These are phyloP conservation scores for Daldinia grandis DNA, from an alignment of 495 filamentous ascomycete genomes.

Conservation along the genomic window DNA sequence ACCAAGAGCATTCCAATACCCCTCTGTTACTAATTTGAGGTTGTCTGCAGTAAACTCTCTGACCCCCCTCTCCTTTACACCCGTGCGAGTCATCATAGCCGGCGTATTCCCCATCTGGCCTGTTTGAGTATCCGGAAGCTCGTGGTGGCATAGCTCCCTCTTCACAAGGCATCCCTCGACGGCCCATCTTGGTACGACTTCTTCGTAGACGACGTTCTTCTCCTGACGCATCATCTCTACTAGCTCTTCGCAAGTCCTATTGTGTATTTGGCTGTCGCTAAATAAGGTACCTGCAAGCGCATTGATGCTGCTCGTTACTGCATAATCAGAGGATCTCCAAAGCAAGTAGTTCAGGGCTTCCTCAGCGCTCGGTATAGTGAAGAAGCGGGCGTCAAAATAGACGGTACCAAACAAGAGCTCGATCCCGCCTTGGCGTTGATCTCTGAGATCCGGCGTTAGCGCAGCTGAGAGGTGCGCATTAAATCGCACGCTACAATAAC, in stretches of 20 bases:
- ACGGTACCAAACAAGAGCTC: neutral
- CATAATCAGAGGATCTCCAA: conserved; percentile 20
- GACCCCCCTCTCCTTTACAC: conserved; percentile 13
- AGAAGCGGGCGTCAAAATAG: conserved; percentile 22
- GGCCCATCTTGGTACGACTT: conserved; percentile 27
- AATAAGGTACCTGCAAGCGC: conserved; percentile 16
- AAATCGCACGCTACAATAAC: conserved; percentile 28
- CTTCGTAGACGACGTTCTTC: conserved; percentile 17
- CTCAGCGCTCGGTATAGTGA: conserved; percentile 27
- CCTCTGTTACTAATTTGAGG: conserved; percentile 22
- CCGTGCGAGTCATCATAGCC: neutral
- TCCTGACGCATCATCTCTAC: conserved; percentile 21
- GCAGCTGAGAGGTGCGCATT: conserved; percentile 12
- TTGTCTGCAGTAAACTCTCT: conserved; percentile 15
- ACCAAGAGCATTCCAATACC: conserved; percentile 12
- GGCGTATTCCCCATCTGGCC: neutral
- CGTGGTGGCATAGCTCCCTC: conserved; percentile 18
- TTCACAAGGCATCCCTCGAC: conserved; percentile 29
- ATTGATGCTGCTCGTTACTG: conserved; percentile 4
- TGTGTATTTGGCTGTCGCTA: conserved; percentile 1
- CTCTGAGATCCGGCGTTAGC: neutral
- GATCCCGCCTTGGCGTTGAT: neutral
- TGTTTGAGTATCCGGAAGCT: neutral
- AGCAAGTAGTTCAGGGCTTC: conserved; percentile 23
- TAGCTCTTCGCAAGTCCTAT: conserved; percentile 18